Conservation (phyloP, 2,329 filamentous ascomycete species). For the Aspergillus hortae region DNA sequence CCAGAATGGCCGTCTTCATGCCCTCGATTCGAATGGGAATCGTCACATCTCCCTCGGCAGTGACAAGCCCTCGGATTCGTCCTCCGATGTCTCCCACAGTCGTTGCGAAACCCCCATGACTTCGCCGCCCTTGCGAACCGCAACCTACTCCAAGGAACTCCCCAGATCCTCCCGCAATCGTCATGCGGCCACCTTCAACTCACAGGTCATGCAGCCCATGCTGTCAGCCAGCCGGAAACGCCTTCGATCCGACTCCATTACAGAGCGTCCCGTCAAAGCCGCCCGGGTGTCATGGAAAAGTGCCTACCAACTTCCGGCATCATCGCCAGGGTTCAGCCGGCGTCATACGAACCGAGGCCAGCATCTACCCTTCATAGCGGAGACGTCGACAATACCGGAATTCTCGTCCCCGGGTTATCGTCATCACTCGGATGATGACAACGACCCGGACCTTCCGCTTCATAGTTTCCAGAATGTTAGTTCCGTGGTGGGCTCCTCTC, state of each 20-base stretch:
- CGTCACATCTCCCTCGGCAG: conserved; percentile 61
- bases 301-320: conserved; percentile 72
- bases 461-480: conserved; percentile 35
- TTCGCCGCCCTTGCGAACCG: conserved; percentile 79
- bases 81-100: conserved; percentile 72
- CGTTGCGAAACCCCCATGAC: conserved; percentile 54
- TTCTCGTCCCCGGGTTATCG: conserved; percentile 47
- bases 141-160: conserved; percentile 80
- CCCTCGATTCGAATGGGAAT: conserved; percentile 69
- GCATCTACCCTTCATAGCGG: conserved; percentile 74
- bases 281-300: conserved; percentile 70
- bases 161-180: conserved; percentile 51
- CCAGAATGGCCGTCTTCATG: conserved; percentile 89
- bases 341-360: conserved; percentile 73
- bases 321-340: conserved; percentile 77
- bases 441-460: conserved; percentile 74
- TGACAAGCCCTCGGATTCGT: conserved; percentile 81
- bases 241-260: conserved; percentile 61
- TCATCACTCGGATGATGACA: conserved; percentile 63
- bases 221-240: conserved; percentile 61
- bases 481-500: conserved; percentile 68
- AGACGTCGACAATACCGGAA: conserved; percentile 66
- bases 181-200: conserved; percentile 43
- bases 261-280: conserved; percentile 55
- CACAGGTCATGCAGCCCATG: conserved; percentile 42